Evolutionary conservation across 306 rosid species (phyloP), one percentile per base, ranked within the genome.

Genomic region (Rosa multiflora): DNA sequence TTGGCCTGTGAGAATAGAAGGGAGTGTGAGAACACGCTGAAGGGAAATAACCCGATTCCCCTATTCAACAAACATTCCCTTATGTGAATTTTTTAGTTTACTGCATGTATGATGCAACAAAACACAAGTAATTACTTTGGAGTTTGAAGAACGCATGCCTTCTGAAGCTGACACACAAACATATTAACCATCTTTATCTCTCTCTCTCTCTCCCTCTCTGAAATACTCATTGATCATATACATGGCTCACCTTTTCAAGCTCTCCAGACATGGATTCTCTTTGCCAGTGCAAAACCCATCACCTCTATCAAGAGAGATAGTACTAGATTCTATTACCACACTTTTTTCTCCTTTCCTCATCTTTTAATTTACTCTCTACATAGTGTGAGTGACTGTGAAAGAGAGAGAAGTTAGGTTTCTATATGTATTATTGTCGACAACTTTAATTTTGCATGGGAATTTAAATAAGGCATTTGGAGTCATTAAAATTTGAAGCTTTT

Each of bases 241-340:
- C 29, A 67, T 67, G 94, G 97, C 94, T 87, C 97, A 48, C 71
- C 94, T 89, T 93, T 93, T 87, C 80, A 88, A 91, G 97, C 87
- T 91, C 85, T 17, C 72, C 46, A 64, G 88, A 88, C 88, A 88
- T 83, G 87, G 93, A 93, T 91, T 91, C 98, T 87, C 90, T 84
- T 80, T 88, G 90, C 77, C 85, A 83, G 82, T 76, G 76, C 82
- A 79, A 84, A 89, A 76, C 91, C 89, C 91, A 62, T 88, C 97
- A 87, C 98, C 86, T 86, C 89, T 82, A 85, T 91, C 94, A 80
- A 91, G 90, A 87, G 87, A 88, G 87, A 91, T 87, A 80, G 90
- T 89, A 91, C 89, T 82, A 86, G 88, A 86, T 87, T 91, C 88
- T 93, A 70, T 88, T 85, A 84, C 84, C 80, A 74, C 86, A 80